Percentiles rank a stretch among this genome's conserved stretches.
Conservation (phyloP, 805 yeast genomes). For the Metschnikowia sp. region DNA sequence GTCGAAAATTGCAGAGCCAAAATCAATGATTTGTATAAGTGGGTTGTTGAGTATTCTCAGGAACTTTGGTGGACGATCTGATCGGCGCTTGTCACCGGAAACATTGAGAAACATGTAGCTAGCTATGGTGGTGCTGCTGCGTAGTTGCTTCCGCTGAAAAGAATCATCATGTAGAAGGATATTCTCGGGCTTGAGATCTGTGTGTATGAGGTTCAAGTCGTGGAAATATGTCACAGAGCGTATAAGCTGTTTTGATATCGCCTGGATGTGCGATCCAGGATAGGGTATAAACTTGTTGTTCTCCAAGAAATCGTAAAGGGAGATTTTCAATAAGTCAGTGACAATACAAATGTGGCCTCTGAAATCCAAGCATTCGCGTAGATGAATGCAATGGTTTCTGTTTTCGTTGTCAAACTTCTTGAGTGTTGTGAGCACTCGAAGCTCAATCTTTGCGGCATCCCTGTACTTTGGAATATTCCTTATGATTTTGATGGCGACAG, state of each 20-base stretch:
- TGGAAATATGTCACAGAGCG: constrained; percentile 86
- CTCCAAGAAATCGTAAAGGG: constrained; percentile 87
- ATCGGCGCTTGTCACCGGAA: constrained; percentile 10
- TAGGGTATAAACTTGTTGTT: constrained; percentile 81
- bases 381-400: constrained; percentile 74
- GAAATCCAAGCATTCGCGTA: constrained; percentile 87
- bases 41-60: constrained; percentile 67
- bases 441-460: constrained; percentile 91
- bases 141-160: constrained; percentile 35
- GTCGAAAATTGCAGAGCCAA: constrained; percentile 93
- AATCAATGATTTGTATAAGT: constrained; percentile 84
- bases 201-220: constrained; percentile 85
- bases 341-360: constrained; percentile 93
- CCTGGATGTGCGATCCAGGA: constrained; percentile 91
- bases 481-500: constrained; percentile 89
- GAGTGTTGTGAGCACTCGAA: constrained; percentile 73
- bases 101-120: constrained; percentile 26
- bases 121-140: constrained; percentile 31
- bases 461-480: constrained; percentile 90
- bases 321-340: constrained; percentile 79
- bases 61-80: constrained; percentile 28
- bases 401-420: constrained; percentile 67
- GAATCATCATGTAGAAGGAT: constrained; percentile 63
- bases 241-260: constrained; percentile 79
- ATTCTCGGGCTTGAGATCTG: constrained; percentile 96